Percentiles rank a stretch among this genome's conserved stretches.
Evolutionary conservation across 1,284 basidiomycete genomes (phyloP).

Genomic region (Porphyrellus sp.): DNA sequence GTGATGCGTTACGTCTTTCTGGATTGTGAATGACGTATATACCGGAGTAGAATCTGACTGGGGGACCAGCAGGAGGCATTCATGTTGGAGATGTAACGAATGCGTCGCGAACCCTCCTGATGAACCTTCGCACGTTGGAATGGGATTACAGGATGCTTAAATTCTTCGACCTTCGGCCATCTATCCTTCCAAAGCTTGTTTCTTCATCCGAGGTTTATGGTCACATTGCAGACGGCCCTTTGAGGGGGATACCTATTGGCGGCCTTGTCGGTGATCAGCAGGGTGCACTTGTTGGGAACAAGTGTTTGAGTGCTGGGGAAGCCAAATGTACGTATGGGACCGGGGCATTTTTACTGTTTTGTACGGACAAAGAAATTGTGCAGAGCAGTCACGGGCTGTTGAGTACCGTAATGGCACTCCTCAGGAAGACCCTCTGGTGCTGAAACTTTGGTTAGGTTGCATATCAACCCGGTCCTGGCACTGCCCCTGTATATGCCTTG

Average conservation of each 20-base stretch:
- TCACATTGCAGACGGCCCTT: slow-evolving; percentile 60
- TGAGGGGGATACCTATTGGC: slow-evolving; percentile 81
- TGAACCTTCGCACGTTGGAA: slow-evolving; percentile 77
- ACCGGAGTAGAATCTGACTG: slow-evolving; percentile 72
- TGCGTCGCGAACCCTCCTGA: slow-evolving; percentile 91
- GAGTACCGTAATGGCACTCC: slow-evolving; percentile 67
- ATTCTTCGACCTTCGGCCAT: slow-evolving; percentile 83
- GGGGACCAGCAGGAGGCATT: slow-evolving; percentile 62
- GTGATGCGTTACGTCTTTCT: slow-evolving; percentile 32
- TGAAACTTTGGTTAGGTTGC: slow-evolving; percentile 56
- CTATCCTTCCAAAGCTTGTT: slow-evolving; percentile 84
- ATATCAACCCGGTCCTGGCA: slow-evolving; percentile 83
- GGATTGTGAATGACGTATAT: slow-evolving; percentile 1
- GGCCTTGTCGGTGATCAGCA: slow-evolving; percentile 97
- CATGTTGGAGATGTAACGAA: slow-evolving; percentile 97
- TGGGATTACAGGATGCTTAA: slow-evolving; percentile 85
- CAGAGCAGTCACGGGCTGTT: slow-evolving; percentile 84
- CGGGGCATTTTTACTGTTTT: slow-evolving; percentile 93
- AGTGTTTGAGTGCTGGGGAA: slow-evolving; percentile 81
- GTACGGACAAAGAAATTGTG: slow-evolving; percentile 86
- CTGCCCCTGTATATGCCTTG: slow-evolving; percentile 86
- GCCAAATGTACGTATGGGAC: slow-evolving; percentile 97
- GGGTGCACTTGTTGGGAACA: slow-evolving; percentile 94
- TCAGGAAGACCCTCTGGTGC: slow-evolving; percentile 10
- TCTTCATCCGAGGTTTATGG: slow-evolving; percentile 94